Conservation (phyloP, 2,329 filamentous ascomycete genomes). For the Helminthosporium solani region DNA sequence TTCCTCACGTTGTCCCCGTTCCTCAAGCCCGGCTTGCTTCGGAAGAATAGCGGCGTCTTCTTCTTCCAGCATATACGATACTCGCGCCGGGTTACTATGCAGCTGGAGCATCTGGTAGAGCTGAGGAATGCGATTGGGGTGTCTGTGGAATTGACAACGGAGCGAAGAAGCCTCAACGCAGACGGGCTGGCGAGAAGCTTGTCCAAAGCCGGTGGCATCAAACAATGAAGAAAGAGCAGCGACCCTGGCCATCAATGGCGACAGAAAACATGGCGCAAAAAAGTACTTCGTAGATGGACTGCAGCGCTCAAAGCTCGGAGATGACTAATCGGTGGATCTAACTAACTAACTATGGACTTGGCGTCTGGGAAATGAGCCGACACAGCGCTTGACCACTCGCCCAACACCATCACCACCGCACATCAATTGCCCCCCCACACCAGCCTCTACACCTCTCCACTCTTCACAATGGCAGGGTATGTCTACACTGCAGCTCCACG, state of each 20-base stretch:
- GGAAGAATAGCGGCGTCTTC: slow-evolving; percentile 16
- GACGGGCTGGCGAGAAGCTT: slow-evolving; percentile 49
- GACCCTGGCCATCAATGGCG: slow-evolving; percentile 18
- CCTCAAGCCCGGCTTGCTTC: slow-evolving; percentile 3
- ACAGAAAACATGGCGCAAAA: background rate
- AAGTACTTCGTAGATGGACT: slow-evolving; percentile 20
- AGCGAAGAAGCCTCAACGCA: slow-evolving; percentile 43
- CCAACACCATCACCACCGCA: slow-evolving; percentile 29
- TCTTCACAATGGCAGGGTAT: slow-evolving; percentile 48
- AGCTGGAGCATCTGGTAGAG: slow-evolving; percentile 17
- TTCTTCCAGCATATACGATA: slow-evolving; percentile 12
- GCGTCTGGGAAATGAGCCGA: slow-evolving; percentile 20
- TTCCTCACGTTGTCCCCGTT: background rate
- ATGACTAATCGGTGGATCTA: no score
- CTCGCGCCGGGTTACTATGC: slow-evolving; percentile 14
- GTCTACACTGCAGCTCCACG: slow-evolving; percentile 25
- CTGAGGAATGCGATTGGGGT: slow-evolving; percentile 20
- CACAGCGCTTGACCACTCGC: slow-evolving; percentile 26
- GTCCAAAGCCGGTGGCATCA: slow-evolving; percentile 49
- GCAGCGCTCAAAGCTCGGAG: slow-evolving; percentile 8
- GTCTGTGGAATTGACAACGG: slow-evolving; percentile 29
- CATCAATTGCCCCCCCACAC: slow-evolving; percentile 36
- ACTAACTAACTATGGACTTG: no score
- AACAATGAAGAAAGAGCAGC: slow-evolving; percentile 17
- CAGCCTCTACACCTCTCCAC: slow-evolving; percentile 32